Evolutionary conservation across 306 rosid genomes (phyloP), one percentile per base, ranked within the genome.

Genomic region (Prunus mira): DNA sequence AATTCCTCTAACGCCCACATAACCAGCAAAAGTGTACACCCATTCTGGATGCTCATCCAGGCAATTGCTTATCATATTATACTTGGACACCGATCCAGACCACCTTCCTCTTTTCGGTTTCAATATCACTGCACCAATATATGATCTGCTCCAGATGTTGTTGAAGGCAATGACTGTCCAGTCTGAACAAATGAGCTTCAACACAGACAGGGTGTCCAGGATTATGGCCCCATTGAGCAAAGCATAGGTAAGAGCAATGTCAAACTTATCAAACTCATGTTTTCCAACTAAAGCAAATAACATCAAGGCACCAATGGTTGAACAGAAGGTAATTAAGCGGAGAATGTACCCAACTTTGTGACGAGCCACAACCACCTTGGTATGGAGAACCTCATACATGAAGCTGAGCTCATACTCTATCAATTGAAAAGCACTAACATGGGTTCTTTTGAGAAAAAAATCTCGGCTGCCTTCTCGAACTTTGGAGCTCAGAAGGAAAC

Each of bases 361-460:
- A 5, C 30, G 78, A 1, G 34, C 50, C 1, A 81, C 81, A 15
- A 47, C 62, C 12, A 19, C 68, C 77, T 82, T 82, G 64, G 85
- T 78, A 78, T 78, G 81, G 46, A 82, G 82, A 45, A 77, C 79
- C 15, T 82, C 79, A 54, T 72, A 77, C 30, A 77, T 73, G 76
- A 82, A 82, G 32, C 54, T 50, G 25, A 78, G 76, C 76, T 82
- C 82, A 24, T 32, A 65, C 68, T 73, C 82, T 12, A 78, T 18
- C 11, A 82, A 1, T 55, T 77, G 34, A 25, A 82, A 77, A 28
- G 85, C 82, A 1, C 52, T 24, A 0, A 9, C 4, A 0, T 51
- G 17, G n/a, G 50, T 17, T 27, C 46, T 54, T 8, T 24, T 17
- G 3, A 56, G 82, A 38, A 82, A 78, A 18, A 45, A 67, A 2